Percentiles rank a stretch among this genome's conserved stretches.
Evolutionary conservation across 2,329 filamentous ascomycete genomes (phyloP).

Genomic region (Aureobasidium sp.): DNA sequence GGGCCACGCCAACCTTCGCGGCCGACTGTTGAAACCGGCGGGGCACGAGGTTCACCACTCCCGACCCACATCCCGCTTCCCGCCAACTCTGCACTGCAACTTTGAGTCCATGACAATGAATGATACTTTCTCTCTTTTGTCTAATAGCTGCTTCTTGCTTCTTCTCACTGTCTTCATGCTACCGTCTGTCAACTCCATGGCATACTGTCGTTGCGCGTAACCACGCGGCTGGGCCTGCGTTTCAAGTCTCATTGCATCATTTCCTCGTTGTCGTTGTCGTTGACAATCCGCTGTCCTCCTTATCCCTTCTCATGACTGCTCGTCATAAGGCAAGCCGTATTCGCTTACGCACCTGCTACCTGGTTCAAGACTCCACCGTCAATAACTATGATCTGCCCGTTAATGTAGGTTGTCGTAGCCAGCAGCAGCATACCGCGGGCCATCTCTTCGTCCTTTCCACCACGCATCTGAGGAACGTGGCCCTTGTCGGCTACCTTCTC

Average conservation of each 20-base stretch:
- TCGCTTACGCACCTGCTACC: conserved; percentile 21
- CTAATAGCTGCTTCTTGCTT: background rate
- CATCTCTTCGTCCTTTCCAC: conserved; percentile 61
- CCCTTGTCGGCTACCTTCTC: conserved; percentile 56
- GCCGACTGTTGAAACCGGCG: background rate
- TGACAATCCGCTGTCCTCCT: background rate
- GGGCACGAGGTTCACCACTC: background rate
- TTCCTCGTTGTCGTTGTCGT: background rate
- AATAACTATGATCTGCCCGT: conserved; percentile 41
- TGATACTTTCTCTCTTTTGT: background rate
- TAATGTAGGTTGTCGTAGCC: conserved; percentile 42
- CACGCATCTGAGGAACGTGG: conserved; percentile 51
- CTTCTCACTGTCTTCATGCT: background rate
- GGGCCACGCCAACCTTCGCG: background rate
- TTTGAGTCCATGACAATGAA: background rate
- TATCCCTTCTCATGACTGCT: background rate
- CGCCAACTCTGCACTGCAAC: background rate
- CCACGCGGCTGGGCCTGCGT: background rate
- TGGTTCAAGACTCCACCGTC: conserved; percentile 44
- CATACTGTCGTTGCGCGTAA: background rate
- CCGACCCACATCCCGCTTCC: background rate
- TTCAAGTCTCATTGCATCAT: conserved; percentile 10
- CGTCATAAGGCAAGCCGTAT: conserved; percentile 2
- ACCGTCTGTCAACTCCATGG: background rate
- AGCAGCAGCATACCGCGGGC: conserved; percentile 50